Conservation (phyloP, 768 basidiomycete genomes). For the Amanita polypyramis region DNA sequence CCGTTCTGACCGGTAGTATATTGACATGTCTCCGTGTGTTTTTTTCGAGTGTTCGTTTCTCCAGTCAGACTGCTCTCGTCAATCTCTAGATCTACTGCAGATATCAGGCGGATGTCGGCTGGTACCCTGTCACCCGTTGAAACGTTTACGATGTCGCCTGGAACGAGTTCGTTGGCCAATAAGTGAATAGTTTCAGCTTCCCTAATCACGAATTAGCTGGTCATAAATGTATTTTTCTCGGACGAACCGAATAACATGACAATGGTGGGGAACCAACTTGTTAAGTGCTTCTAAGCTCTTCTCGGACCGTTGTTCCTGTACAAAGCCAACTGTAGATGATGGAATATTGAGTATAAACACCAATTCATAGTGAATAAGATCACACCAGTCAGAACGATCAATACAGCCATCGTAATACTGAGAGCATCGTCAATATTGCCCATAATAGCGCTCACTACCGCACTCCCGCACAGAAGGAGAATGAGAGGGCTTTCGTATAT, state of each 20-base stretch:
- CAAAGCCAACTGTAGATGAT: conserved; percentile 62
- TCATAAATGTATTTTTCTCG: conserved; percentile 14
- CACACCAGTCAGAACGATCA: conserved; percentile 88
- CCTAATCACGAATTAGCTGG: conserved; percentile 14
- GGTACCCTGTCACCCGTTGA: conserved; percentile 89
- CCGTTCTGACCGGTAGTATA: conserved; percentile 27
- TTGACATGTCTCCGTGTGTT: conserved; percentile 46
- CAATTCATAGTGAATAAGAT: neutral
- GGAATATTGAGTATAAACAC: conserved; percentile 12
- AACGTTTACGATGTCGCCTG: conserved; percentile 87
- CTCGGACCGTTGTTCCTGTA: conserved; percentile 92
- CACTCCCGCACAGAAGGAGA: conserved; percentile 82
- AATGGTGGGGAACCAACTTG: conserved; percentile 95
- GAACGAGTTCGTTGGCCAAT: conserved; percentile 96
- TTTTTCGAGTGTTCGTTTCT: conserved; percentile 75
- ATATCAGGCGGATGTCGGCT: conserved; percentile 79
- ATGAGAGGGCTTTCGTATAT: conserved; percentile 95
- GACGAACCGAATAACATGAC: conserved; percentile 67
- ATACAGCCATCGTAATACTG: conserved; percentile 84
- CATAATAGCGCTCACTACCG: conserved; percentile 80
- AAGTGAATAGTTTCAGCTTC: conserved; percentile 64
- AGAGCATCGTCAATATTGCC: conserved; percentile 94
- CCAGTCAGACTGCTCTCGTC: conserved; percentile 95
- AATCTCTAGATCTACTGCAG: conserved; percentile 81
- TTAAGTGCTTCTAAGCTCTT: conserved; percentile 91